Percentiles rank a stretch among this genome's conserved stretches.
Evolutionary conservation across 2,329 filamentous ascomycete species (phyloP).

Genomic region (Stenocarpella maydis): DNA sequence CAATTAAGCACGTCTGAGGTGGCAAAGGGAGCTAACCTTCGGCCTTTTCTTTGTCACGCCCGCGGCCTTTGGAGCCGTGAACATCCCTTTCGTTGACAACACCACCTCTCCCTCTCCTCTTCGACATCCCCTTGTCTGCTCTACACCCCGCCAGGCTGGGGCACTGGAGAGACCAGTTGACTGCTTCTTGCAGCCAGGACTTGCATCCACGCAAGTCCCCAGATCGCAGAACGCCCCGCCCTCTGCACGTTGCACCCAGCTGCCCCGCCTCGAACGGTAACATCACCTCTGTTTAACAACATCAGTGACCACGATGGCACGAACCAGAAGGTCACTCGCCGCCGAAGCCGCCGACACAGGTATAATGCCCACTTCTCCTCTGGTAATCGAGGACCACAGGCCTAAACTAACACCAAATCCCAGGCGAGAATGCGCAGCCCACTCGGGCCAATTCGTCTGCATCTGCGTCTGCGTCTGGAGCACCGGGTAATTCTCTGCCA

Average conservation of each 20-base stretch:
- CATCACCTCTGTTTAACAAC: not conserved
- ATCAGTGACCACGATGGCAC: constrained; percentile 14
- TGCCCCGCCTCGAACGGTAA: not conserved
- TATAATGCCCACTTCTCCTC: constrained; percentile 14
- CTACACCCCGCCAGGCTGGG: not conserved
- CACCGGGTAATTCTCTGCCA: constrained; percentile 1
- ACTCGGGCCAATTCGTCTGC: not conserved
- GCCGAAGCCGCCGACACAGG: constrained; percentile 14
- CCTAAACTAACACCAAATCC: constrained; percentile 12
- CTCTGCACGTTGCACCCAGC: not conserved
- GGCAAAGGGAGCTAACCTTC: constrained; percentile 24
- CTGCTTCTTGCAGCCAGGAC: not conserved
- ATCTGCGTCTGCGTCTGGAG: constrained; percentile 1
- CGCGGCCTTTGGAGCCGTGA: constrained; percentile 6
- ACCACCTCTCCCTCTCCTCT: not conserved
- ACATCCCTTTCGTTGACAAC: constrained; percentile 8
- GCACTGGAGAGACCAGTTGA: not conserved
- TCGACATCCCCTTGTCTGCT: not conserved
- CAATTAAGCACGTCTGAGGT: constrained; percentile 1
- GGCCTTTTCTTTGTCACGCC: constrained; percentile 17
- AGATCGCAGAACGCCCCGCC: not conserved
- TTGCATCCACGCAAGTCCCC: constrained; percentile 7
- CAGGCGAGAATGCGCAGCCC: constrained; percentile 10
- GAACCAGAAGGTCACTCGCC: constrained; percentile 29
- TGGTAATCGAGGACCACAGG: not conserved